Conservation (phyloP, 2,329 filamentous ascomycete species). For the Xylaria digitata region DNA sequence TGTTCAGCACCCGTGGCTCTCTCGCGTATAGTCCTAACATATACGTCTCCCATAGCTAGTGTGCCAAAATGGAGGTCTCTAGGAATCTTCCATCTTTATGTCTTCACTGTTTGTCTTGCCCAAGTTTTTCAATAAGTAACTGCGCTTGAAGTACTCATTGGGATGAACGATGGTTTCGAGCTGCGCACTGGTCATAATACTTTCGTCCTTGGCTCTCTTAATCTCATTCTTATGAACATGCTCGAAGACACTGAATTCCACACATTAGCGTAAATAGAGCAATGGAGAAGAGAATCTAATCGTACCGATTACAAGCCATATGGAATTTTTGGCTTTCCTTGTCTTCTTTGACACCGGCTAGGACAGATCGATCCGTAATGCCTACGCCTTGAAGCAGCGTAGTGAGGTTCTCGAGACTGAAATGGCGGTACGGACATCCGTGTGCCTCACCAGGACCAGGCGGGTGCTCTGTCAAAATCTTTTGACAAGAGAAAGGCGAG, state of each 20-base stretch:
- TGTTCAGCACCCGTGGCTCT: not conserved
- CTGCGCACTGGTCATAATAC: constrained; percentile 76
- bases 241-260: constrained; percentile 78
- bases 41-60: not conserved
- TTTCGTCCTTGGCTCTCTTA: constrained; percentile 79
- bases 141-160: constrained; percentile 97
- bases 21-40: not conserved
- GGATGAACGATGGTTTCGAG: constrained; percentile 96
- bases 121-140: constrained; percentile 87
- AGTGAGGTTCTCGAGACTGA: constrained; percentile 86
- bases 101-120: constrained; percentile 63
- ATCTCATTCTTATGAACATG: constrained; percentile 83
- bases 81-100: constrained; percentile 66
- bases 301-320: constrained; percentile 90
- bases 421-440: constrained; percentile 97
- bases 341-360: constrained; percentile 87
- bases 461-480: constrained; percentile 89
- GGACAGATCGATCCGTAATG: constrained; percentile 78
- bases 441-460: constrained; percentile 89
- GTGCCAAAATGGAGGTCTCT: not conserved
- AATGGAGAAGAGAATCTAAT: constrained; percentile 28
- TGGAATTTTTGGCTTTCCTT: constrained; percentile 90
- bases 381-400: constrained; percentile 81
- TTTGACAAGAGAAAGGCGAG: constrained; percentile 92
- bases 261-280: constrained; percentile 34